Conservation (phyloP, 805 yeast genomes). For the Candida endomychidarum region DNA sequence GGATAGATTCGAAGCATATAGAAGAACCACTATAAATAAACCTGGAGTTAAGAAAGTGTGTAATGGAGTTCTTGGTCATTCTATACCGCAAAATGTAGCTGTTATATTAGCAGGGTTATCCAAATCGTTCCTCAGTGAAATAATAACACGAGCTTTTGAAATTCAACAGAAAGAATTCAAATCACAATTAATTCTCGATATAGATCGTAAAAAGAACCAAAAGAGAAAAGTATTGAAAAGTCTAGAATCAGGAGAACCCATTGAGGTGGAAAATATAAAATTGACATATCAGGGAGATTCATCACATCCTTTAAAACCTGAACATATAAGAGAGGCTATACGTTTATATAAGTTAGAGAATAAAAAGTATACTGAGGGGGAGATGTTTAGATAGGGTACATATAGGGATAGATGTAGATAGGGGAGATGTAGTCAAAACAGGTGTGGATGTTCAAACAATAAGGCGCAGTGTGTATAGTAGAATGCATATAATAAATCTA, state of each 20-base stretch:
- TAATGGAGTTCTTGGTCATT: constrained; percentile 74
- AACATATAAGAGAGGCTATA: constrained; percentile 89
- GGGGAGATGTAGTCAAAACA: too few relatives aligned
- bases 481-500: too few relatives aligned
- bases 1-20: constrained; percentile 81
- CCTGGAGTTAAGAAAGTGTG: constrained; percentile 80
- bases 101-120: constrained; percentile 83
- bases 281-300: constrained; percentile 40
- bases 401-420: too few relatives aligned
- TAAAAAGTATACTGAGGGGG: constrained; percentile 27
- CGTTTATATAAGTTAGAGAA: constrained; percentile 67
- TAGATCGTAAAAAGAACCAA: constrained; percentile 40
- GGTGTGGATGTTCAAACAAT: too few relatives aligned
- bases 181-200: constrained; percentile 35
- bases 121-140: constrained; percentile 86
- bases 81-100: constrained; percentile 75
- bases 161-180: constrained; percentile 59
- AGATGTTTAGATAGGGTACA: constrained; percentile 14
- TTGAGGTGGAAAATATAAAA: constrained; percentile 21
- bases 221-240: constrained; percentile 30
- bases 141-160: constrained; percentile 76
- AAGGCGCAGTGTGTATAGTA: too few relatives aligned
- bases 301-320: constrained; percentile 69
- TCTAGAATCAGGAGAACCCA: constrained; percentile 38
- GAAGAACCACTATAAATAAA: constrained; percentile 64